Evolutionary conservation across 2,329 filamentous ascomycete genomes (phyloP).

Genomic region (Thelonectria olida): DNA sequence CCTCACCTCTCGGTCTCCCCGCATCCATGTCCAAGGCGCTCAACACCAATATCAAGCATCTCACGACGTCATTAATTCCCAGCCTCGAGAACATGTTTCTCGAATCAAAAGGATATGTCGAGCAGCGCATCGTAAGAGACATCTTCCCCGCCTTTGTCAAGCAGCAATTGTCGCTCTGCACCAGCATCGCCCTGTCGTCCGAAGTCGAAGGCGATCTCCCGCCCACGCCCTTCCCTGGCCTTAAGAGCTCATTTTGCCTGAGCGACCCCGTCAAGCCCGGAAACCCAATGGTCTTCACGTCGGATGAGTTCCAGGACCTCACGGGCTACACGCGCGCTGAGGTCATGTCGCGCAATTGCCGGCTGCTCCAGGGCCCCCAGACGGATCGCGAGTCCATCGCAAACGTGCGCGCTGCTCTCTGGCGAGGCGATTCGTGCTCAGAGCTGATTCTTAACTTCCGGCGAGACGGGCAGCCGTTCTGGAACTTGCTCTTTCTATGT

Average conservation of each 20-base stretch:
- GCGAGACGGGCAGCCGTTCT: conserved; percentile 62
- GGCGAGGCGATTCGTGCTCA: conserved; percentile 53
- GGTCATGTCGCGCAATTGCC: conserved; percentile 58
- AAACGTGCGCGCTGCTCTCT: conserved; percentile 54
- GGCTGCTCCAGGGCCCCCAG: conserved; percentile 58
- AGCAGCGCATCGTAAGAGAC: conserved; percentile 54
- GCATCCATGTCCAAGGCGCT: conserved; percentile 51
- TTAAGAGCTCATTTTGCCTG: conserved; percentile 67
- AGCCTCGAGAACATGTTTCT: conserved; percentile 55
- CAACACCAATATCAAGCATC: conserved; percentile 57
- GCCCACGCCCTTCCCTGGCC: conserved; percentile 56
- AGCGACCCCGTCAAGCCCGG: conserved; percentile 60
- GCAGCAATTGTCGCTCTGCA: conserved; percentile 58
- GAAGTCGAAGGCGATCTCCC: conserved; percentile 41
- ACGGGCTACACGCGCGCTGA: conserved; percentile 59
- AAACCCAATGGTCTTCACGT: conserved; percentile 59
- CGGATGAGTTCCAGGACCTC: conserved; percentile 61
- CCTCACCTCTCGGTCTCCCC: conserved; percentile 53
- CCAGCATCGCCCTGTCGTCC: conserved; percentile 54
- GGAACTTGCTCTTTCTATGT: conserved; percentile 64
- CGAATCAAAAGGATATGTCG: conserved; percentile 54
- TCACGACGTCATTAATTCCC: conserved; percentile 55
- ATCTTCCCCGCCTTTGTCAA: conserved; percentile 64
- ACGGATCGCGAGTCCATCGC: conserved; percentile 54
- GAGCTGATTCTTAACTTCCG: conserved; percentile 62